Evolutionary conservation across 345 rosid species (phyloP), one percentile per base, ranked within the genome.

Genomic region (Corchorus capsularis): DNA sequence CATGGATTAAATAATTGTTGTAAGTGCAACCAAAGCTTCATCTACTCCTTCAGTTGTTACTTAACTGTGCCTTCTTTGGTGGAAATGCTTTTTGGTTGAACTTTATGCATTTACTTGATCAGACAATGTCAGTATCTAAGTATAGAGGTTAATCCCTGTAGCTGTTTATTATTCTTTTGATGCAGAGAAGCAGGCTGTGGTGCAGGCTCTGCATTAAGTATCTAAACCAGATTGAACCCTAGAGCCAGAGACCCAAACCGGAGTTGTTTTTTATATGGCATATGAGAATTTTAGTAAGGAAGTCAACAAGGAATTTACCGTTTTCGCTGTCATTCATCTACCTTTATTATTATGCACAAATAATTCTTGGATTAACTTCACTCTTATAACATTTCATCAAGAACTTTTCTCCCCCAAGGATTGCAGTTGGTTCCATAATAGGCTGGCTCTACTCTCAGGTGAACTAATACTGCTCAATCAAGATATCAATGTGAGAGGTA

Each of bases 121-220:
- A 75, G 67, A 69, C 39, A 66, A 77, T 75, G 52, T 75, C 50
- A 67, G 72, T 71, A 71, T 46, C 19, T 10, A 75, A 77, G 56
- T 49, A 60, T 78, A 77, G 74, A 76, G 81, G 85, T 87, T 87
- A 85, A 89, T 83, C 22, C 22, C 11, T 81, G 74, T 46, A 71
- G 87, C 87, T 89, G 82, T 83, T 82, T 84, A 71, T 72, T 75
- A 73, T 84, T 88, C 85, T 85, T 83, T 90, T 83, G 87, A 85
- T 90, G 91, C 95, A 88, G 89, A 85, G 87, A 83, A 71, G 85
- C 86, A 77, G 81, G 85, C 75, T 84, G 72, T 81, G 89, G 82
- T 82, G 89, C 86, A 74, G 80, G 89, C 89, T 86, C 90, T 85
- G 90, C 87, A 85, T 83, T 88, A 88, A 90, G 79, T 72, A 72